phyloP scores from a whole-genome alignment of 2,329 filamentous ascomycete genomes.

The Botrytis paeoniae region DNA sequence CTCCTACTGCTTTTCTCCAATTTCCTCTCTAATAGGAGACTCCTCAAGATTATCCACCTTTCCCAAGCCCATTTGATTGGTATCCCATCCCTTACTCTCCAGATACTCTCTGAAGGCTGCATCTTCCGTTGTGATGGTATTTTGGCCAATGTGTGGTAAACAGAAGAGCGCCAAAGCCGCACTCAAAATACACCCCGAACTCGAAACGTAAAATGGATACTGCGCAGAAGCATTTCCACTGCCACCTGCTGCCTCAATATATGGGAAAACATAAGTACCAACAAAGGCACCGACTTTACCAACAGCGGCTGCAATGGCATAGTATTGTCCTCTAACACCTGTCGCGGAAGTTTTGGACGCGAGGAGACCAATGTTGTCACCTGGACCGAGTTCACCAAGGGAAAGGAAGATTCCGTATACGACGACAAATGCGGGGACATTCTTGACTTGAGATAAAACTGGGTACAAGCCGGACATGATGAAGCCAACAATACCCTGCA shows the following conservation, averaged over 20 bases:
- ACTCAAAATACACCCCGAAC: constrained; percentile 71
- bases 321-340: constrained; percentile 77
- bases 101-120: constrained; percentile 71
- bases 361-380: constrained; percentile 86
- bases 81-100: constrained; percentile 73
- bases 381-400: constrained; percentile 78
- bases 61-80: constrained; percentile 49
- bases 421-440: constrained; percentile 74
- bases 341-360: constrained; percentile 88
- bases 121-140: constrained; percentile 81
- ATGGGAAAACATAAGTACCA: constrained; percentile 77
- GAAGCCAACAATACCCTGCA: constrained; percentile 79
- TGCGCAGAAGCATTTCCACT: constrained; percentile 63
- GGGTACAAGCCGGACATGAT: constrained; percentile 81
- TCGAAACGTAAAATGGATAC: constrained; percentile 87
- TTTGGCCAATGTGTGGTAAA: constrained; percentile 76
- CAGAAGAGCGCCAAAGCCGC: constrained; percentile 64
- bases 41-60: constrained; percentile 26
- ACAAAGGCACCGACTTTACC: constrained; percentile 83
- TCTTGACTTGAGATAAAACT: constrained; percentile 60
- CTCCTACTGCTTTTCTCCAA: constrained; percentile 7
- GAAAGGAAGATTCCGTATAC: constrained; percentile 77
- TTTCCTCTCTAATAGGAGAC: background rate
- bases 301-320: constrained; percentile 67
- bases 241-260: constrained; percentile 61